Conservation (phyloP, 2,329 filamentous ascomycete species). For the Neophaeococcomyces aloes region DNA sequence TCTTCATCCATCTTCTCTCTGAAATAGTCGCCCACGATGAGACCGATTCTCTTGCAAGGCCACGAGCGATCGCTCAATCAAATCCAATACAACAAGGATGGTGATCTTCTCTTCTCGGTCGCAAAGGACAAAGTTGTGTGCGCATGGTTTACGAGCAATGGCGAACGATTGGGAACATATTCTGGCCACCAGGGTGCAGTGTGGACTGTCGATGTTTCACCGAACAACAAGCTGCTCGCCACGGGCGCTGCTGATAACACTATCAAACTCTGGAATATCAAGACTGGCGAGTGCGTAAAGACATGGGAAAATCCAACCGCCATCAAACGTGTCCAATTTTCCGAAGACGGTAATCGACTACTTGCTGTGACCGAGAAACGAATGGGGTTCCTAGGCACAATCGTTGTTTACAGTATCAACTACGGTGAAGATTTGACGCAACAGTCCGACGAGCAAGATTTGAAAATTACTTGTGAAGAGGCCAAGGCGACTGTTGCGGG, state of each 20-base stretch:
- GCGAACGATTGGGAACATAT: constrained; percentile 94
- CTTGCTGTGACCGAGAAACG: constrained; percentile 97
- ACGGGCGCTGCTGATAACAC: constrained; percentile 97
- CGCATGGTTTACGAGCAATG: constrained; percentile 95
- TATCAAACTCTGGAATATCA: constrained; percentile 91
- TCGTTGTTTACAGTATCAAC: constrained; percentile 83
- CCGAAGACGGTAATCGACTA: constrained; percentile 79
- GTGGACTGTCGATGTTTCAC: constrained; percentile 97
- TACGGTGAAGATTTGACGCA: constrained; percentile 64
- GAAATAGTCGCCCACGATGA: constrained; percentile 53
- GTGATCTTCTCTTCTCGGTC: constrained; percentile 91
- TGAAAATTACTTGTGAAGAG: constrained; percentile 87
- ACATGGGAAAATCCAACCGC: constrained; percentile 95
- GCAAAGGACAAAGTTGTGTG: constrained; percentile 95
- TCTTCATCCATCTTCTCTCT: too few relatives aligned
- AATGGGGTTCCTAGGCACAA: constrained; percentile 89
- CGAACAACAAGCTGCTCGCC: constrained; percentile 80
- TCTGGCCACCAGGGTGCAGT: constrained; percentile 94
- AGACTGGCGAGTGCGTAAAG: constrained; percentile 86
- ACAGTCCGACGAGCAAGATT: constrained; percentile 69
- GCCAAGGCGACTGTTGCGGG: constrained; percentile 96
- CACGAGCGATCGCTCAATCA: constrained; percentile 96
- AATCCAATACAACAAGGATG: constrained; percentile 91
- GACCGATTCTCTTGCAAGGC: constrained; percentile 89
- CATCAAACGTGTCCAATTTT: constrained; percentile 97